phyloP scores from a whole-genome alignment of 768 basidiomycete genomes.

The Pleurotus ostreatus region DNA sequence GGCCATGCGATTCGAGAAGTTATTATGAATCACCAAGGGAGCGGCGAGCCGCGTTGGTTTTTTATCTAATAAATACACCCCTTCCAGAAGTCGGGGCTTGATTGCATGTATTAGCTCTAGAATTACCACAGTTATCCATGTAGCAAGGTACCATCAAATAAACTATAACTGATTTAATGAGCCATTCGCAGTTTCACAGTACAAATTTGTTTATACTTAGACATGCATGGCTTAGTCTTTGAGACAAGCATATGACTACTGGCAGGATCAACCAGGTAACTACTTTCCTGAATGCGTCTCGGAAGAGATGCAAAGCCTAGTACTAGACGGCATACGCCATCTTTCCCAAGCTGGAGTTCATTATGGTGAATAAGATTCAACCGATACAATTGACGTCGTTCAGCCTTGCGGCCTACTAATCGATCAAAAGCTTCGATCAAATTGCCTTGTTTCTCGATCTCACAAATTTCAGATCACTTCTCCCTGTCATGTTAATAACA shows the following conservation, averaged over 20 bases:
- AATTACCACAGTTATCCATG: constrained; percentile 71
- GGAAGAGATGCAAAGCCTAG: too few relatives aligned
- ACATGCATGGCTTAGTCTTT: constrained; percentile 84
- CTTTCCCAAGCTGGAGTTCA: too few relatives aligned
- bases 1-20: constrained; percentile 71
- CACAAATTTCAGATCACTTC: too few relatives aligned
- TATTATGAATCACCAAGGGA: constrained; percentile 45
- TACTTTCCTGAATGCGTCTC: too few relatives aligned
- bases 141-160: constrained; percentile 65
- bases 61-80: constrained; percentile 77
- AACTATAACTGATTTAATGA: constrained; percentile 73
- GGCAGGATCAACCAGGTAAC: constrained; percentile 85
- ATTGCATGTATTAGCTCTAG: constrained; percentile 70
- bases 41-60: constrained; percentile 44
- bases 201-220: constrained; percentile 67
- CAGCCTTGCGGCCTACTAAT: too few relatives aligned
- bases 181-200: constrained; percentile 69
- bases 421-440: too few relatives aligned
- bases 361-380: too few relatives aligned
- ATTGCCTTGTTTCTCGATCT: too few relatives aligned
- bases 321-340: too few relatives aligned
- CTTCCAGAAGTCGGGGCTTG: constrained; percentile 67
- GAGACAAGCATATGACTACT: constrained; percentile 84
- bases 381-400: too few relatives aligned
- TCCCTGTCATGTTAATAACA: too few relatives aligned